Percentiles rank a stretch among this genome's conserved stretches.
phyloP scores from a whole-genome alignment of 1,284 basidiomycete species.

The Melanopsichium pennsylvanicum region DNA sequence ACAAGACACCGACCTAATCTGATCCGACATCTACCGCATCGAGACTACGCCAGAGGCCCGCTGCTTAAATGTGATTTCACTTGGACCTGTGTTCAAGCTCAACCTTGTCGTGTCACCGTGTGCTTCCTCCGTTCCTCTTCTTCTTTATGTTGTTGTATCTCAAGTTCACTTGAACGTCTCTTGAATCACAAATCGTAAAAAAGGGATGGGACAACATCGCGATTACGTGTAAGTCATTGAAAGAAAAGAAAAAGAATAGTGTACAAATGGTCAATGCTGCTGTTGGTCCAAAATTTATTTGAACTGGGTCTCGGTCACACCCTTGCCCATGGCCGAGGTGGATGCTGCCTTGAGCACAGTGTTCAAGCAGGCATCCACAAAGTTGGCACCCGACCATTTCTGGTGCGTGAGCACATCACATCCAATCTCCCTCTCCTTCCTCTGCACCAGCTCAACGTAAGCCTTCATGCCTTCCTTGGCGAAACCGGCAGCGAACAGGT shows the following conservation, averaged over 20 bases:
- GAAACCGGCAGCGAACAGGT: constrained; percentile 86
- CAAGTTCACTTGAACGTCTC: no score
- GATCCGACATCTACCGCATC: no score
- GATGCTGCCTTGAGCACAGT: constrained; percentile 93
- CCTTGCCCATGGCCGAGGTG: constrained; percentile 94
- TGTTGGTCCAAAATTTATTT: constrained; percentile 37
- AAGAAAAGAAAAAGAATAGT: constrained; percentile 1
- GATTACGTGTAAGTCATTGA: not conserved
- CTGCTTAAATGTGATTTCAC: no score
- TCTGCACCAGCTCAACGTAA: constrained; percentile 70
- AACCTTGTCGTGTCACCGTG: no score
- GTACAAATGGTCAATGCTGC: constrained; percentile 1
- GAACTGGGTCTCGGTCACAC: constrained; percentile 92
- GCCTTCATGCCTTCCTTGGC: constrained; percentile 78
- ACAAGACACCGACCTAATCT: no score
- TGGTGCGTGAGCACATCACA: constrained; percentile 66
- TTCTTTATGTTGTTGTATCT: no score
- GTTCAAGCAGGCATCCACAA: constrained; percentile 88
- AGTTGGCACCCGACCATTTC: constrained; percentile 93
- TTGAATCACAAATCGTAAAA: not conserved
- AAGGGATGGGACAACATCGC: no score
- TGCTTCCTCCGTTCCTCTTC: no score
- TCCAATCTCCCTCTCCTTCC: constrained; percentile 69
- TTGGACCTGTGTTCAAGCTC: no score
- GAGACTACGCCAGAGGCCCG: no score